These are phyloP conservation scores for Suhomyces vadensis DNA, from an alignment of 805 yeast species.

Conservation along the genomic window DNA sequence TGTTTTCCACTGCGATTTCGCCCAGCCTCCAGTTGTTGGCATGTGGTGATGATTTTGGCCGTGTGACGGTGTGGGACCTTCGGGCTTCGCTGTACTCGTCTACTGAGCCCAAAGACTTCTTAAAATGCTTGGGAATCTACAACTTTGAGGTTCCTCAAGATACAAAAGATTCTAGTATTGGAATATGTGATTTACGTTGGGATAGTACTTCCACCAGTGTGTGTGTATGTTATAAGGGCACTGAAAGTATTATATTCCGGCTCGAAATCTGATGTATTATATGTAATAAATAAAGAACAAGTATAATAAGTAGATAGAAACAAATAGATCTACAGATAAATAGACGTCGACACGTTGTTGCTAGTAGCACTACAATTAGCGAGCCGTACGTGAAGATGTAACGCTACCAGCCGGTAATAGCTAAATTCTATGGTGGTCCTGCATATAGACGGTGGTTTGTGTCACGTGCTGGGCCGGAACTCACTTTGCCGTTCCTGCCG, in stretches of 20 bases:
- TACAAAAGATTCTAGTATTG: constrained; percentile 16
- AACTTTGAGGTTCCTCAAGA: constrained; percentile 14
- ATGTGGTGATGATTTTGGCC: constrained; percentile 67
- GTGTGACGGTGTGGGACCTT: constrained; percentile 54
- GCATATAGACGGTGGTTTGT: too few species aligned
- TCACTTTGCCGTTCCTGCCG: too few species aligned
- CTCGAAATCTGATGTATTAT: constrained; percentile 4
- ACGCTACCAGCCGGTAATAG: too few species aligned
- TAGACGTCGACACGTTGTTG: too few species aligned
- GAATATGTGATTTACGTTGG: constrained; percentile 44
- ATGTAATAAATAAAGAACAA: too few species aligned
- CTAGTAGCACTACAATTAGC: too few species aligned
- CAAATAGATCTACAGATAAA: too few species aligned
- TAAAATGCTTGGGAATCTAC: constrained; percentile 31
- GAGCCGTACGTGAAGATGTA: too few species aligned
- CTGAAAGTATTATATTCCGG: constrained; percentile 28
- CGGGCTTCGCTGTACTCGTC: constrained; percentile 12
- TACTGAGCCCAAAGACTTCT: constrained; percentile 11
- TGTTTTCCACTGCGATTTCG: constrained; percentile 55
- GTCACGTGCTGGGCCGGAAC: too few species aligned
- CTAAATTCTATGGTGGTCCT: too few species aligned
- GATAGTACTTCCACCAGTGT: constrained; percentile 26
- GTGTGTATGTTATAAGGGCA: constrained; percentile 37
- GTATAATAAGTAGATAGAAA: too few species aligned
- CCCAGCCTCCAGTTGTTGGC: constrained; percentile 51